Evolutionary conservation across 768 basidiomycete species (phyloP).

Genomic region (Russula virescens): DNA sequence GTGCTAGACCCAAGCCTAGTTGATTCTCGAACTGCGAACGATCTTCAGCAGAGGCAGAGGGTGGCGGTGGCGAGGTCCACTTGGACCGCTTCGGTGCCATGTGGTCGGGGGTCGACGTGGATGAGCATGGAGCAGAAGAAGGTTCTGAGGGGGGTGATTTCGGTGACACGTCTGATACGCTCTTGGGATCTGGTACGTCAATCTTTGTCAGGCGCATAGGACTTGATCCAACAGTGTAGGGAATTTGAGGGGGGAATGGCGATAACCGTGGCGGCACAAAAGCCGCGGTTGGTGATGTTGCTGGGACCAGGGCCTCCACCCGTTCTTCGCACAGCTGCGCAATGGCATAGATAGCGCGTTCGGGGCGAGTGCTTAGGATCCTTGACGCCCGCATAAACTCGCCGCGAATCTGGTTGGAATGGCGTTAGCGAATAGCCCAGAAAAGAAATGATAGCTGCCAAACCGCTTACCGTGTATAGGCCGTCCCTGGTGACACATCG

Average conservation of each 20-base stretch:
- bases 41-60: conserved; percentile 62
- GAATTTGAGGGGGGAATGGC: conserved; percentile 56
- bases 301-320: conserved; percentile 53
- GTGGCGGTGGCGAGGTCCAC: conserved; percentile 84
- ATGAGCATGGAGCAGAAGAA: conserved; percentile 15
- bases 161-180: conserved; percentile 45
- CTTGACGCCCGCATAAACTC: conserved; percentile 96
- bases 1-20: conserved; percentile 56
- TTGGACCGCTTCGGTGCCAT: conserved; percentile 77
- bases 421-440: conserved; percentile 3
- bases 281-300: conserved; percentile 39
- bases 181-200: conserved; percentile 35
- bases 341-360: conserved; percentile 74
- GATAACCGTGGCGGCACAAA: conserved; percentile 43
- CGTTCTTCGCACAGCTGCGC: conserved; percentile 92
- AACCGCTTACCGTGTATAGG: conserved; percentile 70
- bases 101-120: conserved; percentile 39
- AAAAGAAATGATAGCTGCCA: neutral
- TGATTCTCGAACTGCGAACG: conserved; percentile 63
- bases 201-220: conserved; percentile 46
- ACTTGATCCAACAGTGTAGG: conserved; percentile 61
- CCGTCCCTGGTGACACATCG: conserved; percentile 96
- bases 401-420: conserved; percentile 72
- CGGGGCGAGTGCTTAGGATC: conserved; percentile 73
- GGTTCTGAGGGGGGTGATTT: conserved; percentile 25